phyloP scores from a whole-genome alignment of 1,139 yeast species.

The Groenewaldozyma sp. region DNA sequence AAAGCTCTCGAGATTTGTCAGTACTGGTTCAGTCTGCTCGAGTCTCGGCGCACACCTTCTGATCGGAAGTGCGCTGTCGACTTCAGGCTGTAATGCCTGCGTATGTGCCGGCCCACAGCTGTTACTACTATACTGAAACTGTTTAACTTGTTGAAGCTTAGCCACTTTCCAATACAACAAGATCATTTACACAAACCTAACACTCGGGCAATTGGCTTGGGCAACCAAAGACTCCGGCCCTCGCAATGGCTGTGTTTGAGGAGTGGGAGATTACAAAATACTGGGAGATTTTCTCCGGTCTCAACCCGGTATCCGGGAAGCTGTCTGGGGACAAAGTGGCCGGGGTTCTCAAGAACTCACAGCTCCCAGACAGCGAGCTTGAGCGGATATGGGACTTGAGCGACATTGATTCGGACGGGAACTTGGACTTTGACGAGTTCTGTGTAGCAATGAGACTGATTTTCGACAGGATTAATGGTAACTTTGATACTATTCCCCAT shows the following conservation, averaged over 20 bases:
- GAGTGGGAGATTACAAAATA: slow-evolving; percentile 93
- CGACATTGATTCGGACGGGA: slow-evolving; percentile 88
- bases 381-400: slow-evolving; percentile 85
- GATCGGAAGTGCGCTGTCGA: no score
- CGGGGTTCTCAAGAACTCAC: slow-evolving; percentile 81
- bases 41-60: no score
- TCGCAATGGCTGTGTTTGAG: slow-evolving; percentile 44
- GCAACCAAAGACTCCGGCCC: background rate
- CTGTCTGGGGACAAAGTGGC: slow-evolving; percentile 79
- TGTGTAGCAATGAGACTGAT: slow-evolving; percentile 94
- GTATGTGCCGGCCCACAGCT: no score
- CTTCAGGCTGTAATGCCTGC: no score
- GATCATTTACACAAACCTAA: no score
- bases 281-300: slow-evolving; percentile 93
- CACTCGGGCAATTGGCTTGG: no score
- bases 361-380: slow-evolving; percentile 64
- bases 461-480: slow-evolving; percentile 82
- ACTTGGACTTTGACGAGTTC: slow-evolving; percentile 91
- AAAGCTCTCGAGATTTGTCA: no score
- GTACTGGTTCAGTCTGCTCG: no score
- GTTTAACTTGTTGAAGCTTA: no score
- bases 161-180: no score
- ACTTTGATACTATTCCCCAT: slow-evolving; percentile 51
- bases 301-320: slow-evolving; percentile 69
- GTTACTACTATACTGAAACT: no score